Base-by-base conservation (phyloP, 2,329 filamentous ascomycete species). In the Cercospora berteroae region DNA sequence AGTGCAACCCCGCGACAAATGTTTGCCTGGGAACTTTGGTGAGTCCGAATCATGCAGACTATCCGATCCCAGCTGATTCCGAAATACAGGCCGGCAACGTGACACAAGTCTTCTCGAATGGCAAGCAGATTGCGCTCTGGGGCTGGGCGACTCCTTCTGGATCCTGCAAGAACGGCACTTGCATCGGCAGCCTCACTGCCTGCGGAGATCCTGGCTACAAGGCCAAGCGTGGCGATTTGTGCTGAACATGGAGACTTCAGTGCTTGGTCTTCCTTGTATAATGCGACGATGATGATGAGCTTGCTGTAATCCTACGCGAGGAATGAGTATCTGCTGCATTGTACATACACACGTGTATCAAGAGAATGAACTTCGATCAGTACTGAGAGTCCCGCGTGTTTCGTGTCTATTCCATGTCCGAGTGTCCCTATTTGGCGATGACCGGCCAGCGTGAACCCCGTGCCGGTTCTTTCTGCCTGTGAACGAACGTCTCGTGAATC, bases 151-250 rank as follows among this genome's bases (percentile, higher is more conserved):
- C 64, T 13, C 67, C 67, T 10, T 64, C 55, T 18, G 67, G 67
- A 29, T 36, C 27, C 20, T 69, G 67, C 27, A 57, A 48, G 16
- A 52, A 36, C n/a, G 67, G 67, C 13, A 64, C 57, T 25, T 69
- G 67, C 48, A 48, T 29, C 16, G 67, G 64, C 13, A 60, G 57
- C 18, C 44, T 69, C 36, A 56, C 56, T 29, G 67, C 67, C 9
- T 57, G 65, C 39, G 67, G 67, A 27, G 67, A 69, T 25, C 67
- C 67, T 27, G 67, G 64, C 5, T 69, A 69, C 56, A 50, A 67
- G 60, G 18, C 16, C 3, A 42, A 39, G 42, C 59, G 42, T 6
- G 55, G 18, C 16, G 61, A 64, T 13, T 29, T 64, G 20, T 64
- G 61, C 36, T 64, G 42, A 61, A 5, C 39, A n/a, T 44, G n/a